Conservation (phyloP, 106 monocot genomes). For the Phalaenopsis aphrodite region DNA sequence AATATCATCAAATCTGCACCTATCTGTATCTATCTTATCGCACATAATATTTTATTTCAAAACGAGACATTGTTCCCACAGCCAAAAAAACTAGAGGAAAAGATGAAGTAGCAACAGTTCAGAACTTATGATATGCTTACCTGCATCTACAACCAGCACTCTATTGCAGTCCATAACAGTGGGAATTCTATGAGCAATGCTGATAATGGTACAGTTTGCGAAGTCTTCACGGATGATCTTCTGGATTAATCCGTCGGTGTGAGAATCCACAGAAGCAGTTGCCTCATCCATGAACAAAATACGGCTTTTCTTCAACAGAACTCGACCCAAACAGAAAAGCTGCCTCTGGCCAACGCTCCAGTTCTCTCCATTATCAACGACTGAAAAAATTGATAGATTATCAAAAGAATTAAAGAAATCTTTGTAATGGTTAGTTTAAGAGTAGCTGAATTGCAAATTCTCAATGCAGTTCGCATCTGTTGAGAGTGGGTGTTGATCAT, state of each 20-base stretch:
- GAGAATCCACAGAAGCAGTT: conserved; percentile 67
- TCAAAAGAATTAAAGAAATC: too few species aligned
- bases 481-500: too few species aligned
- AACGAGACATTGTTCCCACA: background rate
- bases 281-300: conserved; percentile 70
- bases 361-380: conserved; percentile 64
- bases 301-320: conserved; percentile 43
- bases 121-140: conserved; percentile 16
- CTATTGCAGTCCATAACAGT: conserved; percentile 74
- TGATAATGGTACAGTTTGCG: conserved; percentile 47
- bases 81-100: background rate
- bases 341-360: conserved; percentile 78
- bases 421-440: too few species aligned
- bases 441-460: too few species aligned
- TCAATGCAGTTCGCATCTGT: too few species aligned
- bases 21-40: too few species aligned
- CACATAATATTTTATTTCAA: too few species aligned
- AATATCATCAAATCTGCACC: too few species aligned
- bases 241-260: conserved; percentile 60
- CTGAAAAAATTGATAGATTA: conserved; percentile 14
- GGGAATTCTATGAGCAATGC: conserved; percentile 80
- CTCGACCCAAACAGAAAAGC: conserved; percentile 59
- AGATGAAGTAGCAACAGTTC: background rate
- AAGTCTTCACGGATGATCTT: conserved; percentile 66
- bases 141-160: conserved; percentile 61